These are phyloP conservation scores for Rhizophagus clarus DNA, from an alignment of 192 early-diverging fungal species.

Conservation along the genomic window DNA sequence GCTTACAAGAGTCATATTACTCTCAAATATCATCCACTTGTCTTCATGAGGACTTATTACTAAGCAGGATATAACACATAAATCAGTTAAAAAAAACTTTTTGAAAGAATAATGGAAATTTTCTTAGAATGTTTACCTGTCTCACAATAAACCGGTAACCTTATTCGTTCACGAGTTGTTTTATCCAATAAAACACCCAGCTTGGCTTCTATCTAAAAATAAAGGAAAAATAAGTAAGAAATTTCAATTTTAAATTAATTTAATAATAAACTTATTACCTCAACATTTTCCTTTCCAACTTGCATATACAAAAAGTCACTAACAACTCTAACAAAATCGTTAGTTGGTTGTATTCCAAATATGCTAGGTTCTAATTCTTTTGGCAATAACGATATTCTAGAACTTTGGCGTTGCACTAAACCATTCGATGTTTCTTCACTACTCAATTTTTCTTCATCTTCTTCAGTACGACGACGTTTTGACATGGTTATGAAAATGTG, in stretches of 20 bases:
- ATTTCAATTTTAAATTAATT: background rate
- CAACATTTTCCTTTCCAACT: conserved; percentile 53
- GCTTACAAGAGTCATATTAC: conserved; percentile 76
- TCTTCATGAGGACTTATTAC: conserved; percentile 36
- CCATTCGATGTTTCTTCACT: background rate
- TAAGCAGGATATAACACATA: conserved; percentile 33
- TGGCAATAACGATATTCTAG: background rate
- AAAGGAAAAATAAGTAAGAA: background rate
- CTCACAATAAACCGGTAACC: conserved; percentile 66
- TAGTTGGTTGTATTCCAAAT: conserved; percentile 60
- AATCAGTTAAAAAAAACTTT: conserved; percentile 13
- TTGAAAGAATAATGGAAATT: conserved; percentile 14
- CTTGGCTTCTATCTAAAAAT: conserved; percentile 86
- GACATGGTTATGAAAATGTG: no score
- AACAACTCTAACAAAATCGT: conserved; percentile 65
- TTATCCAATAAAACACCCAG: conserved; percentile 80
- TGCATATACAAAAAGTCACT: conserved; percentile 66
- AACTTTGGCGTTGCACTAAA: background rate
- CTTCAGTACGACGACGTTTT: background rate
- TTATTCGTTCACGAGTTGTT: conserved; percentile 56
- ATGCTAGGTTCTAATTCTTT: conserved; percentile 56
- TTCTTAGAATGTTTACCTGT: conserved; percentile 47
- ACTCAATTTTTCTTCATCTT: background rate
- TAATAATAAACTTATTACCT: conserved; percentile 38
- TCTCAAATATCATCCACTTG: conserved; percentile 66